Evolutionary conservation across 2,329 filamentous ascomycete genomes (phyloP).

Genomic region (Verticillium nonalfalfae): DNA sequence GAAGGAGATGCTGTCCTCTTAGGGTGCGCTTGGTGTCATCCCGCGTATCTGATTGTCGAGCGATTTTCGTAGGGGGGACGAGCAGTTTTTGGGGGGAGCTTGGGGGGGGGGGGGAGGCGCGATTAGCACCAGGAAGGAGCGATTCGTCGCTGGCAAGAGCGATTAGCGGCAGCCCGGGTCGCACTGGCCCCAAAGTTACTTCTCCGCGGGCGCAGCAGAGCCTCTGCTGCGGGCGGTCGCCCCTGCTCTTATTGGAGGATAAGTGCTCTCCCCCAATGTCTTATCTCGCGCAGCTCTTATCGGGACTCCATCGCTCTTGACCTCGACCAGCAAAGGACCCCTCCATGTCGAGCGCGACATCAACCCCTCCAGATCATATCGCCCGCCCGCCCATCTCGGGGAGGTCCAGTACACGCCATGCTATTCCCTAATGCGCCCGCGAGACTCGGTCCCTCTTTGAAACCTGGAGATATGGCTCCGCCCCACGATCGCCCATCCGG

Average conservation of each 20-base stretch:
- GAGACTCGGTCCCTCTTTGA: background rate
- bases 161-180: background rate
- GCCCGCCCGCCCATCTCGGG: background rate
- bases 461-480: background rate
- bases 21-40: background rate
- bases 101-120: background rate
- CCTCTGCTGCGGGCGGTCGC: background rate
- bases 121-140: background rate
- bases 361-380: background rate
- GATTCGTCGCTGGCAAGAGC: too few relatives aligned
- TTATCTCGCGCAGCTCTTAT: background rate
- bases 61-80: background rate
- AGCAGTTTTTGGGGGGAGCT: background rate
- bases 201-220: background rate
- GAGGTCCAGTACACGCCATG: background rate
- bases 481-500: background rate
- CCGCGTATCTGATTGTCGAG: background rate
- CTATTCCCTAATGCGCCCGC: background rate
- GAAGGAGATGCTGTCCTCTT: background rate
- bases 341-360: background rate
- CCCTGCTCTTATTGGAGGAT: background rate
- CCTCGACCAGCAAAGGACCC: background rate
- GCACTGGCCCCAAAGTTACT: background rate
- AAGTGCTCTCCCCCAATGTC: background rate
- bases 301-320: background rate